A percentile compares a stretch with the other conserved stretches of the same genome.
Evolutionary conservation across 225 moss, liverwort and hornwort genomes (phyloP).

Genomic region (Polytrichum formosum): DNA sequence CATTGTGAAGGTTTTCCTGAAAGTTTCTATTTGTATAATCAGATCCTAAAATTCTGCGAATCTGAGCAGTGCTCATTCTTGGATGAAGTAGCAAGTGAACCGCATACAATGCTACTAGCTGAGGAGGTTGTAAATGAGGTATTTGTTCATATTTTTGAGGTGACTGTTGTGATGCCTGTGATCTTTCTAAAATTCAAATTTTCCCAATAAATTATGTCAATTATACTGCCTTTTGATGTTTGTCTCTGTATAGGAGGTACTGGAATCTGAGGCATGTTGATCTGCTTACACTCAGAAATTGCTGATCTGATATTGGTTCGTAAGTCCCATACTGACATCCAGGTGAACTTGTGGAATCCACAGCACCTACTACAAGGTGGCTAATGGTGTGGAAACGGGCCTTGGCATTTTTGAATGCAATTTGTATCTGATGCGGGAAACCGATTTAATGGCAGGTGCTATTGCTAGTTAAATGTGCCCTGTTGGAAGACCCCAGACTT

Average conservation of each 20-base stretch:
- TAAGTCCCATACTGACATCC: too few relatives aligned
- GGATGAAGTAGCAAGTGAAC: slow-evolving; percentile 88
- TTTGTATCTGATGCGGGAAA: too few relatives aligned
- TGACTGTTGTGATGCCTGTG: not conserved
- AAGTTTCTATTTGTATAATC: slow-evolving; percentile 12
- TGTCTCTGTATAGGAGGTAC: too few relatives aligned
- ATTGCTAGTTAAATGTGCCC: slow-evolving; percentile 80
- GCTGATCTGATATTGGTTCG: too few relatives aligned
- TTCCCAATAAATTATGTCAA: not conserved
- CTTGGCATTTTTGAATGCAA: too few relatives aligned
- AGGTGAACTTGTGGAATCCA: too few relatives aligned
- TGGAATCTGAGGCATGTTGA: too few relatives aligned
- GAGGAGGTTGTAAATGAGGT: slow-evolving; percentile 90
- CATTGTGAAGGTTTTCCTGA: too few relatives aligned
- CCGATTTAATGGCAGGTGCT: slow-evolving; percentile 72
- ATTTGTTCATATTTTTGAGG: not conserved
- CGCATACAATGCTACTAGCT: slow-evolving; percentile 79
- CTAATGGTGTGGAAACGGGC: too few relatives aligned
- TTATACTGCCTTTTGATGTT: too few relatives aligned
- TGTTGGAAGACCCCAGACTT: slow-evolving; percentile 80
- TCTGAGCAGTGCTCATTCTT: slow-evolving; percentile 90
- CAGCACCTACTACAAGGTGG: too few relatives aligned
- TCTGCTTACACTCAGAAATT: too few relatives aligned
- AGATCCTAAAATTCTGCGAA: slow-evolving; percentile 97
- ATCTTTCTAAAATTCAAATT: not conserved